Evolutionary conservation across 2,329 filamentous ascomycete genomes (phyloP), one percentile per base, ranked within the genome.

Genomic region (Monilinia laxa): DNA sequence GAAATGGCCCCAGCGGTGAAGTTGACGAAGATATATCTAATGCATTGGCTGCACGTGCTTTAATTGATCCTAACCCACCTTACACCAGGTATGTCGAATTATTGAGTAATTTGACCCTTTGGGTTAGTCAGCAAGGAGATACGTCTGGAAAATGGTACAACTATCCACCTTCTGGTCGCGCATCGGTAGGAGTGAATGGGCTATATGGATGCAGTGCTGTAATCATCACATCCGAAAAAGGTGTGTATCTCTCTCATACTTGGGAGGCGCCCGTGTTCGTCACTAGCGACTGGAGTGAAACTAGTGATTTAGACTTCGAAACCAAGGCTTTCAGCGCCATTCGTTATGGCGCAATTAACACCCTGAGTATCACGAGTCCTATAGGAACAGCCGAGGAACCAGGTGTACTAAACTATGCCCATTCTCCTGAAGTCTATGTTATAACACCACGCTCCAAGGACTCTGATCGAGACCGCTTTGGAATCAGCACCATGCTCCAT

Each of bases 181-280:
- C 16, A 5, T 38, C 4, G 5, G 55, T 40, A 14, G 55, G 55
- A 14, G n/a, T 58, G 3, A 58, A 25, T 12, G 55, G 38, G 3
- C n/a, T 58, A 14, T 58, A 58, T 16, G 55, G 55, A 20, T 58
- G 55, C 23, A 58, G 38, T 10, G 14, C 20, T 10, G 55, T 58
- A 14, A 14, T 45, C 14, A 58, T 58, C 20, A 23, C 14, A 7
- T 58, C 38, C 18, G 12, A 11, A 20, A 58, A 58, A 16, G 55
- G 55, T 25, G 55, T 42, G 9, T 58, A 58, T 58, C 7, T 58
- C 10, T 58, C 55, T 38, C 55, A 58, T n/a, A 58, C 45, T 14
- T 58, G 14, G 3, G 55, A 58, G 6, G 10, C 1, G 7, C 55
- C 38, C 3, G 31, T 45, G 16, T 58, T 45, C 55, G 11, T 40